Conservation (phyloP, 257 asterid species). For the Striga asiatica region DNA sequence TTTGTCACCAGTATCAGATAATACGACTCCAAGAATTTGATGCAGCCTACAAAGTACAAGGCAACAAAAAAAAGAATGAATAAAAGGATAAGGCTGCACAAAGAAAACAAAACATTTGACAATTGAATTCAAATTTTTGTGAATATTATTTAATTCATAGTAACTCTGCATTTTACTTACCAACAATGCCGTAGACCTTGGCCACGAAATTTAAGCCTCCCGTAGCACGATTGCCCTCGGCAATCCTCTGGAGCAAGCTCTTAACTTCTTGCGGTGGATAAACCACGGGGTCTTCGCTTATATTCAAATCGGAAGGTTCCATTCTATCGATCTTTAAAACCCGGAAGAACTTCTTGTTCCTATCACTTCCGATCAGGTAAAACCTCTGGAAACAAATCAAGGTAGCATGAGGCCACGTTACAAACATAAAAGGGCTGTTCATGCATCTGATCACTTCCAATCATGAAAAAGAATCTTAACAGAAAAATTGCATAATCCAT, state of each 20-base stretch:
- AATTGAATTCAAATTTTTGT: too few species aligned
- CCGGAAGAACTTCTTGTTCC: slow-evolving; percentile 46
- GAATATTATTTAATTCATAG: too few species aligned
- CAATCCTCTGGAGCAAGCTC: slow-evolving; percentile 50
- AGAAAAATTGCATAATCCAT: not conserved
- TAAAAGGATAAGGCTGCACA: not conserved
- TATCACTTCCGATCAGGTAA: slow-evolving; percentile 65
- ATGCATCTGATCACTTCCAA: slow-evolving; percentile 99
- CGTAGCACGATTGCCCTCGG: slow-evolving; percentile 51
- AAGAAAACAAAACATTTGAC: too few species aligned
- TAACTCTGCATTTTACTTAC: slow-evolving; percentile 23
- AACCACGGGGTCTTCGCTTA: slow-evolving; percentile 49
- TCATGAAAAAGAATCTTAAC: slow-evolving; percentile 23
- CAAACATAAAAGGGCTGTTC: too few species aligned
- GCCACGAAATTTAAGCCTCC: slow-evolving; percentile 66
- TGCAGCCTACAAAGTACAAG: slow-evolving; percentile 27
- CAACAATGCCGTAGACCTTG: slow-evolving; percentile 65
- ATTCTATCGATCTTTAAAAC: slow-evolving; percentile 53
- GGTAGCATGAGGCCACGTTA: too few species aligned
- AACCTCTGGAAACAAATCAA: too few species aligned
- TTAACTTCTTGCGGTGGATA: slow-evolving; percentile 52
- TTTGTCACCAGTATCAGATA: slow-evolving; percentile 64
- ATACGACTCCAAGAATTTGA: slow-evolving; percentile 67
- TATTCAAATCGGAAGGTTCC: slow-evolving; percentile 48
- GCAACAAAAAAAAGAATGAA: not conserved